Percentiles rank a stretch among this genome's conserved stretches.
Conservation (phyloP, 768 basidiomycete species). For the Daedalea quercina region DNA sequence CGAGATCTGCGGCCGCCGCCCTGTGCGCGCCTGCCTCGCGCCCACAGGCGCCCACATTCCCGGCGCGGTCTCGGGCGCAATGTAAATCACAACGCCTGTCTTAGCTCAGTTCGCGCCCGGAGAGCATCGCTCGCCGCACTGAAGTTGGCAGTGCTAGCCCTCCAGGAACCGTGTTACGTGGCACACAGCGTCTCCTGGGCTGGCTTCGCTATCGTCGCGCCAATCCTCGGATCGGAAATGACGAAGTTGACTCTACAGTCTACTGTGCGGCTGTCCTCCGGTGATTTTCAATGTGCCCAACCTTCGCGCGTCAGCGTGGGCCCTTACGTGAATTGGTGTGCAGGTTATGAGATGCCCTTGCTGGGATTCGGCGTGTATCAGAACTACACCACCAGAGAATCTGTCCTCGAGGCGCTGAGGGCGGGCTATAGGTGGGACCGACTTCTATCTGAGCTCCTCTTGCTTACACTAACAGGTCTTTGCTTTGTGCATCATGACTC, state of each 20-base stretch:
- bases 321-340: neutral
- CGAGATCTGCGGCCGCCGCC: neutral
- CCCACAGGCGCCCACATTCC: neutral
- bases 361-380: conserved; percentile 71
- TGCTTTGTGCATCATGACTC: too few relatives aligned
- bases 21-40: neutral
- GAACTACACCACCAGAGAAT: conserved; percentile 50
- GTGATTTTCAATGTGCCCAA: neutral
- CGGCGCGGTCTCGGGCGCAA: neutral
- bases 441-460: neutral
- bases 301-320: neutral
- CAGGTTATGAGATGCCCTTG: conserved; percentile 49
- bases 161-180: neutral
- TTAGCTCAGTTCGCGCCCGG: neutral
- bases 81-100: neutral
- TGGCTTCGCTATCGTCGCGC: neutral
- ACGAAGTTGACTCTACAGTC: conserved; percentile 1
- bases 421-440: conserved; percentile 49
- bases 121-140: neutral
- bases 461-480: neutral
- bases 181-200: neutral
- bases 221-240: neutral
- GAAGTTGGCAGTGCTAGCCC: too few relatives aligned
- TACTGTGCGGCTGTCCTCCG: conserved; percentile 21
- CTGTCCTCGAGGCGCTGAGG: conserved; percentile 55